Conservation (phyloP, 2,329 filamentous ascomycete genomes). For the Camillea tinctor region DNA sequence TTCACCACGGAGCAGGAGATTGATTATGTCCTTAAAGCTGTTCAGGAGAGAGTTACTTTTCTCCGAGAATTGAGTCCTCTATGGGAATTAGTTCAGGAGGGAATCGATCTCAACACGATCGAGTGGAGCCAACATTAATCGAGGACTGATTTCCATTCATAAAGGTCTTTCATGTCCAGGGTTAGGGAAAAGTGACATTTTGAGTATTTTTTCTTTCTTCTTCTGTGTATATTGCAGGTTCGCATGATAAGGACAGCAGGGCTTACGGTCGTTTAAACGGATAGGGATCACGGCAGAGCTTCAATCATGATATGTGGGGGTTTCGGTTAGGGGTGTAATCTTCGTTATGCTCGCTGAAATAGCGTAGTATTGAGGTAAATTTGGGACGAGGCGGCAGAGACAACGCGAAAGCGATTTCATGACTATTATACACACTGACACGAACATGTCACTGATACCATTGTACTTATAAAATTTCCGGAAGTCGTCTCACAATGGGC, state of each 20-base stretch:
- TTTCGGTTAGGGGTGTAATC: not conserved
- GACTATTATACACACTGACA: not conserved
- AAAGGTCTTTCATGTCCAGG: not conserved
- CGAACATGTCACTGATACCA: not conserved
- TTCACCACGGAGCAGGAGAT: conserved; percentile 96
- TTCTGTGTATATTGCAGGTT: conserved; percentile 6
- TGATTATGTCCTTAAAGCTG: conserved; percentile 94
- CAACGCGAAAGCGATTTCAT: not conserved
- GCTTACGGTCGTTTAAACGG: conserved; percentile 3
- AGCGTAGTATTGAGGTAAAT: not conserved
- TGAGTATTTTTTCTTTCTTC: not conserved
- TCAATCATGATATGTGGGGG: conserved; percentile 15
- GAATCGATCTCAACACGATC: conserved; percentile 91
- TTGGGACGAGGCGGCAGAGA: not conserved
- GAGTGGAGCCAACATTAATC: conserved; percentile 94
- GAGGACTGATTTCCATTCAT: not conserved
- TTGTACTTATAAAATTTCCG: not conserved
- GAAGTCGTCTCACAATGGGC: not conserved
- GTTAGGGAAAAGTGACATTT: not conserved
- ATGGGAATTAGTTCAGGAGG: conserved; percentile 98
- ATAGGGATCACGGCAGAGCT: not conserved
- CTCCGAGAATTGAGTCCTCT: conserved; percentile 90
- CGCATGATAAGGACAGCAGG: not conserved
- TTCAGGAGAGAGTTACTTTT: conserved; percentile 86
- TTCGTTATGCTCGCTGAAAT: not conserved